phyloP scores from a whole-genome alignment of 306 rosid genomes.

The Lagenaria siceraria region DNA sequence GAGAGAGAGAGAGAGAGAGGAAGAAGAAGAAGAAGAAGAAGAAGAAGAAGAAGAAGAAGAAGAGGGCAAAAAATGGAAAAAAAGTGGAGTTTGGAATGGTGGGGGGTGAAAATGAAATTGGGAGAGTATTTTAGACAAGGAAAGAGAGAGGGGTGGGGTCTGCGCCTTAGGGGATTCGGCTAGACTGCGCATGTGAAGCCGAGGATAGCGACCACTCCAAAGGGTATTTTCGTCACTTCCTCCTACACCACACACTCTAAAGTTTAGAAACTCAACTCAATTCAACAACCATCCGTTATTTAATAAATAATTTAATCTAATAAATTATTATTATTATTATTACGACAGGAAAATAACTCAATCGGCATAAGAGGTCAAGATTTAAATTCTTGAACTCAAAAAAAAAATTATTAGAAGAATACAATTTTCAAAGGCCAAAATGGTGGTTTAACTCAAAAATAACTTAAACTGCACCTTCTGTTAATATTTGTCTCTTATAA shows the following conservation, averaged over 20 bases:
- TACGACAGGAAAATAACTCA: too few relatives aligned
- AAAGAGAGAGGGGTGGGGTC: neutral
- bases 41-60: neutral
- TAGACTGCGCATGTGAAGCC: conserved; percentile 9
- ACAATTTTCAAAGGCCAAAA: too few relatives aligned
- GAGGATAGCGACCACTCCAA: conserved; percentile 2
- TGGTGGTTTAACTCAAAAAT: too few relatives aligned
- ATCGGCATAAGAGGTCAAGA: too few relatives aligned
- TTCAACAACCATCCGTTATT: neutral
- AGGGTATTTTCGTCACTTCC: neutral
- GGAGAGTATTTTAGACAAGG: neutral
- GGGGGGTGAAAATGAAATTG: neutral
- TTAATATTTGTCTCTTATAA: too few relatives aligned
- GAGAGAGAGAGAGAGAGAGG: neutral
- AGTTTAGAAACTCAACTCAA: neutral
- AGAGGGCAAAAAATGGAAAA: neutral
- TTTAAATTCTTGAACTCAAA: too few relatives aligned
- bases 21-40: neutral
- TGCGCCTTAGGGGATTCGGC: conserved; percentile 1
- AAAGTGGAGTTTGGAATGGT: neutral
- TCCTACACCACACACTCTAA: neutral
- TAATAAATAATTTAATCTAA: neutral
- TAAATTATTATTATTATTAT: neutral
- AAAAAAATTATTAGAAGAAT: too few relatives aligned
- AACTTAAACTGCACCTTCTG: too few relatives aligned